Evolutionary conservation across 2,329 filamentous ascomycete genomes (phyloP), one percentile per base, ranked within the genome.

Genomic region (Aspergillus sclerotialis): DNA sequence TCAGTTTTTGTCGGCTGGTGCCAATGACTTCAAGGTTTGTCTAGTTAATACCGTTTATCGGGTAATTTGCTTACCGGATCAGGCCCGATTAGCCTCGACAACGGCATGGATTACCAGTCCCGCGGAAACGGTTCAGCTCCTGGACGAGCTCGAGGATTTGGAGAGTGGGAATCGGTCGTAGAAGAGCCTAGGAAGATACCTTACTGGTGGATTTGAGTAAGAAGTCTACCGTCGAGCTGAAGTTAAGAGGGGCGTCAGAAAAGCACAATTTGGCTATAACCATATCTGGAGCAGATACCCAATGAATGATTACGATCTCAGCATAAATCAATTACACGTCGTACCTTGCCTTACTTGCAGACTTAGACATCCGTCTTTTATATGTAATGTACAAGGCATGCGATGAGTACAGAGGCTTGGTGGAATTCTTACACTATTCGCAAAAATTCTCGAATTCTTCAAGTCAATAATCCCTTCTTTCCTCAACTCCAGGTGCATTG

Each of bases 51-150:
- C 28, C 14, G 15, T 8, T 9, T 10, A 23, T 6, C 19, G n/a
- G n/a, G 16, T 18, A n/a, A 18, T 16, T 17, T 30, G 23, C 28
- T 19, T 26, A 37, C 26, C 26, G 15, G 18, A 32, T 19, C 30
- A 71, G 67, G 92, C 90, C 6, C 73, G 90, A 18, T 76, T 88
- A 50, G 89, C 93, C 13, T 92, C 86, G 21, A 95, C 90, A 1
- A 96, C 92, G 14, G 89, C 90, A 1, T 98, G 92, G 92, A 94
- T 98, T 46, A 90, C 92, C 1, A 95, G 78, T 55, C 92, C 92
- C 0, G 71, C 75, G 1, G 92, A 98, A 70, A 98, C 92, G 18
- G 86, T 94, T 25, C 80, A 85, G 48, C 63, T 96, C 50, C 64
- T 98, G 40, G 88, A 95, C 52, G 92, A 96, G 68, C 67, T 94